Conservation (phyloP, 2,329 filamentous ascomycete genomes). For the Clarireedia hainanense region DNA sequence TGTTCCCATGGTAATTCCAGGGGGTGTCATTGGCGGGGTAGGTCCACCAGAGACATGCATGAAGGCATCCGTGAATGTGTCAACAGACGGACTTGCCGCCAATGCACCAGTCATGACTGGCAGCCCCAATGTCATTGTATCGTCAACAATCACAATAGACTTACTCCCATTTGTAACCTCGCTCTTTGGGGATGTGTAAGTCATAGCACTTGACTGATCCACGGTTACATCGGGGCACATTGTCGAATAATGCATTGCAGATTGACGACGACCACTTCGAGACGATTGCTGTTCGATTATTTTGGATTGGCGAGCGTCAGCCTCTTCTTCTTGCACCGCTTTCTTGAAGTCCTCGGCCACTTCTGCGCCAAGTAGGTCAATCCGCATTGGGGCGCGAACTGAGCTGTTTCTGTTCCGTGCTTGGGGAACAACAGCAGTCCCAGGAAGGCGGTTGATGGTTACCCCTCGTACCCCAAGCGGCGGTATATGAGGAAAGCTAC, state of each 20-base stretch:
- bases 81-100: conserved; percentile 39
- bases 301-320: conserved; percentile 19
- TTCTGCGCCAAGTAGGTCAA: conserved; percentile 76
- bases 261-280: conserved; percentile 13
- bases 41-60: conserved; percentile 42
- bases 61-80: conserved; percentile 46
- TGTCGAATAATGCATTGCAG: conserved; percentile 18
- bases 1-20: conserved; percentile 36
- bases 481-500: conserved; percentile 28
- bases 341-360: conserved; percentile 72
- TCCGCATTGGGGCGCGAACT: conserved; percentile 50
- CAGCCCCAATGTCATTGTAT: conserved; percentile 36
- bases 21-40: conserved; percentile 56
- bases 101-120: conserved; percentile 40
- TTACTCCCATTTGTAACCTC: conserved; percentile 66
- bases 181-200: conserved; percentile 16
- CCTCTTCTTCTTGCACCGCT: conserved; percentile 58
- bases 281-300: conserved; percentile 21
- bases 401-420: conserved; percentile 38
- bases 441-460: conserved; percentile 51
- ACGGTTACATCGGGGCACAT: conserved; percentile 22
- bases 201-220: conserved; percentile 12
- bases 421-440: conserved; percentile 53
- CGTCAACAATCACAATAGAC: conserved; percentile 72
- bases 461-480: conserved; percentile 33